phyloP scores from a whole-genome alignment of 139 green algal genomes.

The Mychonastes homosphaera region DNA sequence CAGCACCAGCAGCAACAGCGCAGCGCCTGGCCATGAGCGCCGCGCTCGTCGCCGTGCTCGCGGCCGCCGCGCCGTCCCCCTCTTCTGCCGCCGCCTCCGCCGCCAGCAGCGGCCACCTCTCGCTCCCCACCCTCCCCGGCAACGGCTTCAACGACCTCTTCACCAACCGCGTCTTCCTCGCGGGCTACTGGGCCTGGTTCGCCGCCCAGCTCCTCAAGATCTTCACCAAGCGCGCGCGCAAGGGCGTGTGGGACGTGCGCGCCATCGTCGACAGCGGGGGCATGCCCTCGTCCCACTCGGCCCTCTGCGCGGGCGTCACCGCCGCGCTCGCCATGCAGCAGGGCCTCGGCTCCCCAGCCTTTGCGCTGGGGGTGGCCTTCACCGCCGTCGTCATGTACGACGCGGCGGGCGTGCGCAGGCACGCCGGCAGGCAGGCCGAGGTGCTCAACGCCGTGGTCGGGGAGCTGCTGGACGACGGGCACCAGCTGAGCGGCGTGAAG shows the following conservation, averaged over 20 bases:
- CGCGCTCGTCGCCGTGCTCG: too few relatives aligned
- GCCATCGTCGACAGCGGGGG: constrained; percentile 81
- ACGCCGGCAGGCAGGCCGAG: constrained; percentile 86
- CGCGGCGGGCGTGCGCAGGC: constrained; percentile 82
- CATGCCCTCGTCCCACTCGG: constrained; percentile 96
- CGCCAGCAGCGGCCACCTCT: constrained; percentile 1
- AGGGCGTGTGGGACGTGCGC: constrained; percentile 64
- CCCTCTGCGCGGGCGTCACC: constrained; percentile 77
- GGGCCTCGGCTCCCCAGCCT: constrained; percentile 72
- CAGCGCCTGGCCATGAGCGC: too few relatives aligned
- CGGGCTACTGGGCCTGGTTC: constrained; percentile 84
- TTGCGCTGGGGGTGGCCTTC: constrained; percentile 80
- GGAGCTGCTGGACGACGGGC: constrained; percentile 56
- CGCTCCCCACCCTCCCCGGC: constrained; percentile 22
- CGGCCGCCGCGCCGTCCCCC: too few relatives aligned
- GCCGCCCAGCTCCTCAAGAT: constrained; percentile 80
- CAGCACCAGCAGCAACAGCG: too few relatives aligned
- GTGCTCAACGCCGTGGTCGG: constrained; percentile 84
- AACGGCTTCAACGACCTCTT: constrained; percentile 35
- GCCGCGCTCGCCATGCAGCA: constrained; percentile 76
- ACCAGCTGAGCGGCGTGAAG: constrained; percentile 60
- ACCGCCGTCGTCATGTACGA: constrained; percentile 98
- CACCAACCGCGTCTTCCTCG: constrained; percentile 72
- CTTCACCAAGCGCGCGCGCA: constrained; percentile 75
- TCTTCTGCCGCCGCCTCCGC: too few relatives aligned